Conservation (phyloP, 2,329 filamentous ascomycete species). For the Dissoconium aciculare region DNA sequence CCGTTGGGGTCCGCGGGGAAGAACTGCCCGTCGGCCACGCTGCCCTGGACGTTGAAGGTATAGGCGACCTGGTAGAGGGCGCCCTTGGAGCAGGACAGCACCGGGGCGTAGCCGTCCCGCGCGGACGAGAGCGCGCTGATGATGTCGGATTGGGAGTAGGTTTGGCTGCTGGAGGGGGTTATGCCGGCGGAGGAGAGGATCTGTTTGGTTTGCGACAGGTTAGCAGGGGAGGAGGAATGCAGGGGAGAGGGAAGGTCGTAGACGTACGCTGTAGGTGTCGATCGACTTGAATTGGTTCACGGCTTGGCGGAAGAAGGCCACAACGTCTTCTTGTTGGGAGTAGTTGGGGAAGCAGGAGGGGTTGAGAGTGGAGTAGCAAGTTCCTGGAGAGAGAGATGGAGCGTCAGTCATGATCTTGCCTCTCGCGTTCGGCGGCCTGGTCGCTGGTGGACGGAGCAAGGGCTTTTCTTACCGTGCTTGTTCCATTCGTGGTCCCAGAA, state of each 20-base stretch:
- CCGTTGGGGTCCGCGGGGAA: slow-evolving; percentile 42
- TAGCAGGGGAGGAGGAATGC: neutral
- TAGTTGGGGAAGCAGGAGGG: slow-evolving; percentile 15
- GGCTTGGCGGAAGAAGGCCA: slow-evolving; percentile 14
- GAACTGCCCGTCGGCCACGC: slow-evolving; percentile 44
- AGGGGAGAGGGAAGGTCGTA: neutral
- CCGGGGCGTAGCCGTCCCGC: slow-evolving; percentile 40
- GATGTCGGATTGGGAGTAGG: slow-evolving; percentile 43
- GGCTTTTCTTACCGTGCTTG: too few relatives aligned
- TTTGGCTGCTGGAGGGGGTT: slow-evolving; percentile 35
- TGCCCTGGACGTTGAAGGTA: slow-evolving; percentile 45
- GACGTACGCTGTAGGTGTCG: slow-evolving; percentile 11
- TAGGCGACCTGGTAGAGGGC: slow-evolving; percentile 40
- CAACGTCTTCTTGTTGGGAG: slow-evolving; percentile 12
- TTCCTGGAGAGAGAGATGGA: too few relatives aligned
- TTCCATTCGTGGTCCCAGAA: slow-evolving; percentile 14
- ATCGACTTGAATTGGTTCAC: slow-evolving; percentile 13
- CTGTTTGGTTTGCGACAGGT: neutral
- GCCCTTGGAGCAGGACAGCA: slow-evolving; percentile 35
- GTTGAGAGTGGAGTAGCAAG: slow-evolving; percentile 15
- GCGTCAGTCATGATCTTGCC: too few relatives aligned
- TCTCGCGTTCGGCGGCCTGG: too few relatives aligned
- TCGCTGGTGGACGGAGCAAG: too few relatives aligned
- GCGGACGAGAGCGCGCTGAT: slow-evolving; percentile 36
- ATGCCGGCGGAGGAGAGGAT: slow-evolving; percentile 37